Percentiles rank a stretch among this genome's conserved stretches.
Evolutionary conservation across 768 basidiomycete species (phyloP).

Genomic region (Russula abietina): DNA sequence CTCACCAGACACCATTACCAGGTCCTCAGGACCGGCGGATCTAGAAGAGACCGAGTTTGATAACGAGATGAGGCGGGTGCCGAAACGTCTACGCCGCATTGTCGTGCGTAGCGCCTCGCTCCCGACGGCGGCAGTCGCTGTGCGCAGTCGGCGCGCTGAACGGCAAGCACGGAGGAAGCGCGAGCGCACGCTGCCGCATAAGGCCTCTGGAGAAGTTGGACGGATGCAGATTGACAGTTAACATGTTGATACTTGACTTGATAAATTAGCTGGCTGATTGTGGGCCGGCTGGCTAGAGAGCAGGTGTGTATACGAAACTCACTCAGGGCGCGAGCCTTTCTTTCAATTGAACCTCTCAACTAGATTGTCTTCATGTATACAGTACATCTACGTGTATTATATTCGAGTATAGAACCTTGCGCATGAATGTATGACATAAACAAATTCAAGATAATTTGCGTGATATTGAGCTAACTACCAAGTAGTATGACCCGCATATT

Average conservation of each 20-base stretch:
- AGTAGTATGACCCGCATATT: no score
- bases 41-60: not conserved
- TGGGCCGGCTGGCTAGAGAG: not conserved
- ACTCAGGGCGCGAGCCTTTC: not conserved
- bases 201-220: not conserved
- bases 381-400: not conserved
- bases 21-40: not conserved
- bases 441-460: no score
- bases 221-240: constrained; percentile 18
- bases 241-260: not conserved
- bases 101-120: constrained; percentile 14
- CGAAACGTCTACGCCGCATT: constrained; percentile 13
- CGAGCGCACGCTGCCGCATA: not conserved
- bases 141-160: constrained; percentile 8
- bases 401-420: not conserved
- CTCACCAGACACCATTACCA: not conserved
- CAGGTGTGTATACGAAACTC: not conserved
- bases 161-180: constrained; percentile 10
- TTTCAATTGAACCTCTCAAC: not conserved
- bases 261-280: not conserved
- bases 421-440: no score
- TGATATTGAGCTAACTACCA: no score
- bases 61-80: not conserved
- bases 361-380: not conserved
- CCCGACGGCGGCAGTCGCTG: not conserved